Evolutionary conservation across 306 rosid genomes (phyloP).

Genomic region (Luffa acutangula): DNA sequence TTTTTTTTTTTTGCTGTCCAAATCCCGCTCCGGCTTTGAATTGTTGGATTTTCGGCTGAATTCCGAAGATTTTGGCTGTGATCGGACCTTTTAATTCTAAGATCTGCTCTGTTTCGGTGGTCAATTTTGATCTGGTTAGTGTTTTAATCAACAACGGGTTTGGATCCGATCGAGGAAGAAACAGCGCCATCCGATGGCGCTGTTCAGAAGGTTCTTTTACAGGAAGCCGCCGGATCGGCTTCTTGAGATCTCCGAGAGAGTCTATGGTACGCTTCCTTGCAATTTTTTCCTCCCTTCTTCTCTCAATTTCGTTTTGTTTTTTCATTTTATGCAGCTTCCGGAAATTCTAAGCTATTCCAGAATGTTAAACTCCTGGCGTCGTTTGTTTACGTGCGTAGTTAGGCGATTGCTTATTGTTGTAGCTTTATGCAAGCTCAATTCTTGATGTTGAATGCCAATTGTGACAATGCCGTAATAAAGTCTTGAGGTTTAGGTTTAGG

Average conservation of each 20-base stretch:
- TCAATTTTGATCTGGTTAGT: slow-evolving; percentile 10
- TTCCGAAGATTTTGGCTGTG: slow-evolving; percentile 9
- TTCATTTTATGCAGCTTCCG: neutral
- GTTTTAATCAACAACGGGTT: slow-evolving; percentile 43
- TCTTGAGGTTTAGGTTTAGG: slow-evolving; percentile 6
- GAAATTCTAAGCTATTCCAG: slow-evolving; percentile 3
- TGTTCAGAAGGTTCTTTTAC: slow-evolving; percentile 93
- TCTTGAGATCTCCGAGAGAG: slow-evolving; percentile 96
- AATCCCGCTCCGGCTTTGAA: neutral
- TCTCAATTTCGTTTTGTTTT: neutral
- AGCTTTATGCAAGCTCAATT: neutral
- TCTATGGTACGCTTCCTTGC: slow-evolving; percentile 48
- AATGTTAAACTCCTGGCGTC: neutral
- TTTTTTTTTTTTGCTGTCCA: neutral
- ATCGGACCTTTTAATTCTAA: slow-evolving; percentile 24
- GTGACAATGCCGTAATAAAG: neutral
- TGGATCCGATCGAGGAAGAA: slow-evolving; percentile 88
- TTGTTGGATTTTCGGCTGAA: neutral
- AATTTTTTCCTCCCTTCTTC: neutral
- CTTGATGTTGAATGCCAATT: neutral
- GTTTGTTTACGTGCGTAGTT: neutral
- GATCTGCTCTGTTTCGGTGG: slow-evolving; percentile 27
- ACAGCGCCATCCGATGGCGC: slow-evolving; percentile 99
- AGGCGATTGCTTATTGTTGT: neutral
- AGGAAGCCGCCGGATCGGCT: slow-evolving; percentile 99